phyloP scores from a whole-genome alignment of 2,329 filamentous ascomycete genomes.

The Hypoxylon sp. region DNA sequence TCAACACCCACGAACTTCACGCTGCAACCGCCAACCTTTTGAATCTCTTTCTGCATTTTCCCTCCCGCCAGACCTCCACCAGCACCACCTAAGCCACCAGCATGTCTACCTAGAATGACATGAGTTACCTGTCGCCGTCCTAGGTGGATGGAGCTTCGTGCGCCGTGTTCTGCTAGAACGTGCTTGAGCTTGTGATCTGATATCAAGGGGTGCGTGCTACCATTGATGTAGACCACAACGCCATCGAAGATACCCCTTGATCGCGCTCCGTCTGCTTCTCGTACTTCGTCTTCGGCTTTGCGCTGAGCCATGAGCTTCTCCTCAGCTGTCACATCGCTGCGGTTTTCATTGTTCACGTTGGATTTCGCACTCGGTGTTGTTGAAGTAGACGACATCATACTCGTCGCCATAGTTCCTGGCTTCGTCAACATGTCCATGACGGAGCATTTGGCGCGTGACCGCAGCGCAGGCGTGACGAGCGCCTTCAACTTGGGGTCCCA shows the following conservation, averaged over 20 bases:
- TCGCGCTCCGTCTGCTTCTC: conserved; percentile 62
- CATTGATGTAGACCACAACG: conserved; percentile 86
- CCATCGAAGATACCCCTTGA: conserved; percentile 72
- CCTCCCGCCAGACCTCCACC: conserved; percentile 81
- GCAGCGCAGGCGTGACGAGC: conserved; percentile 60
- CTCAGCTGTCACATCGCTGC: conserved; percentile 38
- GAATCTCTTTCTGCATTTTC: conserved; percentile 87
- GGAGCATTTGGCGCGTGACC: conserved; percentile 57
- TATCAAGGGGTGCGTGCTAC: conserved; percentile 82
- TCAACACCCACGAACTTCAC: conserved; percentile 85
- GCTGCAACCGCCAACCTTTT: conserved; percentile 73
- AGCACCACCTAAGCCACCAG: conserved; percentile 63
- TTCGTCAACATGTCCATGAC: conserved; percentile 68
- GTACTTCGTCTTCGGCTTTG: conserved; percentile 53
- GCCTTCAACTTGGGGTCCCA: conserved; percentile 62
- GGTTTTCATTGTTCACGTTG: conserved; percentile 27
- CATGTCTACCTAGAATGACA: conserved; percentile 79
- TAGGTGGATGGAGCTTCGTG: conserved; percentile 76
- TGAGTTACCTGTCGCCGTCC: conserved; percentile 84
- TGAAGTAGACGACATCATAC: conserved; percentile 35
- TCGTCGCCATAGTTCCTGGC: conserved; percentile 59
- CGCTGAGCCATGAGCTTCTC: conserved; percentile 48
- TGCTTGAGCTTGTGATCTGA: conserved; percentile 90
- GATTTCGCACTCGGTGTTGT: conserved; percentile 7
- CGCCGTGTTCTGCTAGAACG: conserved; percentile 81